These are phyloP conservation scores for Danielia reshetovae DNA, from an alignment of 805 yeast genomes.

Conservation along the genomic window DNA sequence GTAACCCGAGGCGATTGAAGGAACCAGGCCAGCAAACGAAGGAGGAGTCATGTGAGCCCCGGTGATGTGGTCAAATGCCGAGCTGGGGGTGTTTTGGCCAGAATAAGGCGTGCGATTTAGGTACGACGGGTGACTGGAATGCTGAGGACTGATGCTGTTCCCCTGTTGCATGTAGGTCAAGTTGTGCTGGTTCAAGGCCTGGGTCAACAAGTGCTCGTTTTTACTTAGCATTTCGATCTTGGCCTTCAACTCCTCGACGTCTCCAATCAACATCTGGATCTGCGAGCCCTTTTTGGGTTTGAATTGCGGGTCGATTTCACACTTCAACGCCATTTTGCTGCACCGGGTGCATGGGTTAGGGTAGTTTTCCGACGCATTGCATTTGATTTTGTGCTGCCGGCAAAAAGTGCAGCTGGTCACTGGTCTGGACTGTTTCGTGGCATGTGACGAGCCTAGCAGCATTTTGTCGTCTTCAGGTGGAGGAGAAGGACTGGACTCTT, in stretches of 20 bases:
- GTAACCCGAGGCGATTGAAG: conserved; percentile 1
- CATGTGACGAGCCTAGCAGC: neutral
- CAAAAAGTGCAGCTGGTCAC: conserved; percentile 93
- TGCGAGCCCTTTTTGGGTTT: conserved; percentile 91
- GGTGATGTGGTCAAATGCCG: conserved; percentile 14
- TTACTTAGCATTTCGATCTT: conserved; percentile 62
- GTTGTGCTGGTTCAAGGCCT: conserved; percentile 50
- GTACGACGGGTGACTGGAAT: conserved; percentile 6
- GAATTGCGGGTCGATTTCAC: conserved; percentile 89
- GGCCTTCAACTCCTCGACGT: conserved; percentile 73
- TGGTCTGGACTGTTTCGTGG: conserved; percentile 51
- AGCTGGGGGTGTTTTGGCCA: conserved; percentile 9
- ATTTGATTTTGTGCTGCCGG: conserved; percentile 89
- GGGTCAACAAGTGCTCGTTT: conserved; percentile 65
- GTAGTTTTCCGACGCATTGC: conserved; percentile 81
- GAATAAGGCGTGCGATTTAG: conserved; percentile 4
- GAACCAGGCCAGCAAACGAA: neutral
- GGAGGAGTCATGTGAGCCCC: conserved; percentile 6
- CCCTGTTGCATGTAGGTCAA: conserved; percentile 25
- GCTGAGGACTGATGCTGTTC: conserved; percentile 8
- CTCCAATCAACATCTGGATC: conserved; percentile 76
- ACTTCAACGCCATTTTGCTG: conserved; percentile 68
- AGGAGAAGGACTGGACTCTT: conserved; percentile 5
- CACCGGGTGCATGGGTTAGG: conserved; percentile 85
- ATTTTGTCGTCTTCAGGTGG: neutral